These are phyloP conservation scores for Paratinospora sagittata DNA, from an alignment of 164 flowering plant species.

Conservation along the genomic window DNA sequence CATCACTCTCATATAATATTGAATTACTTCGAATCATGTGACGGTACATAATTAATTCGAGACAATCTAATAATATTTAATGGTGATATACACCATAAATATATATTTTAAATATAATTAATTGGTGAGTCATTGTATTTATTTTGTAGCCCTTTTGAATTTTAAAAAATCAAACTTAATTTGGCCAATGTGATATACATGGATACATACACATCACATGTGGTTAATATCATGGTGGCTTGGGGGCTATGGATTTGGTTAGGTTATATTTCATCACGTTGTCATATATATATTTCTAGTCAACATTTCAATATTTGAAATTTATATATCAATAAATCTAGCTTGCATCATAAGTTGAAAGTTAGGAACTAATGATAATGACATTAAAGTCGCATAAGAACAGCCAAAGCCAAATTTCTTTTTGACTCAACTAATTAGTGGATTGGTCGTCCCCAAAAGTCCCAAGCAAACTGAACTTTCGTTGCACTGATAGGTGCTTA, in stretches of 20 bases:
- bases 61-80: too few relatives aligned
- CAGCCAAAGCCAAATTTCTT: slow-evolving; percentile 1
- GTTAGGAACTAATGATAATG: neutral
- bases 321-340: neutral
- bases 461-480: neutral
- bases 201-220: neutral
- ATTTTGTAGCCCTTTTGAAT: too few relatives aligned
- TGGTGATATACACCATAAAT: too few relatives aligned
- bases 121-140: too few relatives aligned
- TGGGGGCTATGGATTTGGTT: neutral
- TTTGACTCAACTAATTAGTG: neutral
- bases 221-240: too few relatives aligned
- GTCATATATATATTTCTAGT: neutral
- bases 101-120: too few relatives aligned
- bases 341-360: neutral
- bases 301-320: too few relatives aligned
- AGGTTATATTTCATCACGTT: neutral
- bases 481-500: neutral
- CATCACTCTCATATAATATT: too few relatives aligned
- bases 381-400: neutral
- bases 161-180: too few relatives aligned
- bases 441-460: neutral
- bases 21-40: too few relatives aligned
- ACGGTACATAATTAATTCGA: too few relatives aligned
- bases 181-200: too few relatives aligned